These are phyloP conservation scores for Volvox africanus DNA, from an alignment of 139 green algal genomes.

Conservation along the genomic window DNA sequence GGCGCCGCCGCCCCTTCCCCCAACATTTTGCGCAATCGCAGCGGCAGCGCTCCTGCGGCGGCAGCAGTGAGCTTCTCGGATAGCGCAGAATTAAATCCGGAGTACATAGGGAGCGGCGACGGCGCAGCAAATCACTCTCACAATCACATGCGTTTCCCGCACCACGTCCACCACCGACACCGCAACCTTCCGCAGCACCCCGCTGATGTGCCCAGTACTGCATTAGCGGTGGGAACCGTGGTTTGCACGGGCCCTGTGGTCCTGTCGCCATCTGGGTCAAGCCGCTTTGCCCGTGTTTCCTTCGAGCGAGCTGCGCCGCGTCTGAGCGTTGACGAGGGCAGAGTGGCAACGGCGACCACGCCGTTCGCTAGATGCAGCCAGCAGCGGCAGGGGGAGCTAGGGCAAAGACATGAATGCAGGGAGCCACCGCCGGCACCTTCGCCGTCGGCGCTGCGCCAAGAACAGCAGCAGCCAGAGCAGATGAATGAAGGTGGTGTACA, in stretches of 20 bases:
- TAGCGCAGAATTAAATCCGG: neutral
- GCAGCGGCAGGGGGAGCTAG: neutral
- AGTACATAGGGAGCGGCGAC: neutral
- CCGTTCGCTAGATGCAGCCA: slow-evolving; percentile 1
- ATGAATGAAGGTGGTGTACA: neutral
- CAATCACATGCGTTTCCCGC: neutral
- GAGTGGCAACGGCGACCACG: neutral
- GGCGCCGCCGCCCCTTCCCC: too few species aligned
- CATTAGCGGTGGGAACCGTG: neutral
- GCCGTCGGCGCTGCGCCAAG: neutral
- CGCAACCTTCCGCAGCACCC: slow-evolving; percentile 32
- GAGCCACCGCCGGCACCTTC: too few species aligned
- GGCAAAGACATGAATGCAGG: neutral
- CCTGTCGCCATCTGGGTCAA: neutral
- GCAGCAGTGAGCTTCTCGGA: neutral
- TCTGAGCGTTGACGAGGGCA: too few species aligned
- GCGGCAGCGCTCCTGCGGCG: neutral
- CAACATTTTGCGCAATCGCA: neutral
- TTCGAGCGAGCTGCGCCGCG: neutral
- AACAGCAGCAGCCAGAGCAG: neutral
- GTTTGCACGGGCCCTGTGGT: too few species aligned
- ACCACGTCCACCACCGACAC: slow-evolving; percentile 29
- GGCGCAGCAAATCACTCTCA: neutral
- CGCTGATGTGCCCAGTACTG: neutral
- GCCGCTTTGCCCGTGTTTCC: neutral